phyloP scores from a whole-genome alignment of 2,329 filamentous ascomycete species.

The Sporothrix variecibatus region DNA sequence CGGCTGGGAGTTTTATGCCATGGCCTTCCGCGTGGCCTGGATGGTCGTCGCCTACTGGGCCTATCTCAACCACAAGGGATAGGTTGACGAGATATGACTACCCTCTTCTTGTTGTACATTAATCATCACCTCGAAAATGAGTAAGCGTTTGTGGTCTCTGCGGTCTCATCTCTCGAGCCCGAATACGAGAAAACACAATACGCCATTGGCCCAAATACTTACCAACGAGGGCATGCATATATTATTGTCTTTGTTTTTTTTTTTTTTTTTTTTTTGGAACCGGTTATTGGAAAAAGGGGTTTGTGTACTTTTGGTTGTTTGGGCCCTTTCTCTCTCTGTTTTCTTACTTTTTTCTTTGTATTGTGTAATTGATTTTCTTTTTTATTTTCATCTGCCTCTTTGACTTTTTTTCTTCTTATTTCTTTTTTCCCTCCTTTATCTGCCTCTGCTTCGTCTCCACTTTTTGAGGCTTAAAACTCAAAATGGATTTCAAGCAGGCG shows the following conservation, averaged over 20 bases:
- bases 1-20: constrained; percentile 61
- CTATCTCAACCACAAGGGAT: constrained; percentile 65
- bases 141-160: no score
- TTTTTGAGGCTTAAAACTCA: not conserved
- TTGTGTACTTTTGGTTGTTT: constrained; percentile 3
- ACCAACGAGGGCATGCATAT: not conserved
- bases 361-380: not conserved
- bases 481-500: no score
- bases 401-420: not conserved
- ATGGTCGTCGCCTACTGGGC: constrained; percentile 66
- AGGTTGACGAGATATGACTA: not conserved
- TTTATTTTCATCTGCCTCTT: not conserved
- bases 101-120: not conserved
- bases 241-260: no score
- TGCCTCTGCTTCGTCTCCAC: not conserved
- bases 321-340: not conserved
- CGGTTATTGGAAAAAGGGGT: not conserved
- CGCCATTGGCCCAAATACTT: not conserved
- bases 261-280: no score
- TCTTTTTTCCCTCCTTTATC: not conserved
- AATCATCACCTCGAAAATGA: not conserved
- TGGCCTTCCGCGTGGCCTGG: constrained; percentile 63
- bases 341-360: not conserved
- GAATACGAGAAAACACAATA: not conserved
- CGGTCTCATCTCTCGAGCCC: not conserved